phyloP scores from a whole-genome alignment of 2,329 filamentous ascomycete species.

The Fusarium pseudocircinatum region DNA sequence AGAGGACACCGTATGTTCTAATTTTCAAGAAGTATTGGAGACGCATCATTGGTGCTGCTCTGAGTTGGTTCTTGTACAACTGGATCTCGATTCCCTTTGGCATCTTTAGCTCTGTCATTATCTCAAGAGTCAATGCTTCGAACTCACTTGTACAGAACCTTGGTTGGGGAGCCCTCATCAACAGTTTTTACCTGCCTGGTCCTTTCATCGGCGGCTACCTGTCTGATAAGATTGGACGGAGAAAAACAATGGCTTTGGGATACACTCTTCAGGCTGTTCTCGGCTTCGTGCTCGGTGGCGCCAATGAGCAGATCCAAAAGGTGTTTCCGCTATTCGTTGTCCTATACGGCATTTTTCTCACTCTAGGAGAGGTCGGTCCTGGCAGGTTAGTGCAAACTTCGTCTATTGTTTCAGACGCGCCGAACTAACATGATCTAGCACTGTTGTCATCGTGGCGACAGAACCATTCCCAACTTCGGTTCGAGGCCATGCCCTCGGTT shows the following conservation, averaged over 20 bases:
- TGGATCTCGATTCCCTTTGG: conserved; percentile 10
- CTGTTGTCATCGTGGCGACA: not conserved
- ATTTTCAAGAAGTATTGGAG: conserved; percentile 11
- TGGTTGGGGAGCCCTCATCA: not conserved
- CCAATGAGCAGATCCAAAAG: not conserved
- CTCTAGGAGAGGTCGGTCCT: not conserved
- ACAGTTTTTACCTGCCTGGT: not conserved
- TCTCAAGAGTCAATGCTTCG: not conserved
- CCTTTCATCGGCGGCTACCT: not conserved
- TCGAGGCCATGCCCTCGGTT: not conserved
- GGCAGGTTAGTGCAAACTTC: not conserved
- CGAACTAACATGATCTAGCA: not conserved
- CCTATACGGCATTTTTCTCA: not conserved
- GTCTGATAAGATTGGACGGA: not conserved
- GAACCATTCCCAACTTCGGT: conserved; percentile 11
- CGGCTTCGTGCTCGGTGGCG: not conserved
- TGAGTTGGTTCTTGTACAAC: conserved; percentile 6
- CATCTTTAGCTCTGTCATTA: conserved; percentile 1
- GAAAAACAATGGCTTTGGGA: not conserved
- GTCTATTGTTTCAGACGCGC: too few species aligned
- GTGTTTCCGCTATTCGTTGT: not conserved
- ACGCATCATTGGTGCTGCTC: not conserved
- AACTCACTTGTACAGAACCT: conserved; percentile 8
- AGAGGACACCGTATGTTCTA: not conserved
- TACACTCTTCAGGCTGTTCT: not conserved